These are phyloP conservation scores for Dichotomopilus funicola DNA, from an alignment of 2,329 filamentous ascomycete species.

Conservation along the genomic window DNA sequence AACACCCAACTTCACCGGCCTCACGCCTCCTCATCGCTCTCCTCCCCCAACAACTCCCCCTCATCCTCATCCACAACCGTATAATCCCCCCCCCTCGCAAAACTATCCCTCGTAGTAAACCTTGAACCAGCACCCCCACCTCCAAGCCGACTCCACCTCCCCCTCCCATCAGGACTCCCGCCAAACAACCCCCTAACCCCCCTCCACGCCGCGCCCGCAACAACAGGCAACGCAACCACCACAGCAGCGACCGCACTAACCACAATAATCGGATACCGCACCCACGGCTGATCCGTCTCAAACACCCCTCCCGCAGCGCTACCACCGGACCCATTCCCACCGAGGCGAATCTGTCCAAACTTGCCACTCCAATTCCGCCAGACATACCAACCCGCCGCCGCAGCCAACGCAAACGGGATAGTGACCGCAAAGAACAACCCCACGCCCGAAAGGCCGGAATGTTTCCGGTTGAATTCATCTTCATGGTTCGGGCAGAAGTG, in stretches of 20 bases:
- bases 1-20: not conserved
- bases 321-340: constrained; percentile 49
- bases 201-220: constrained; percentile 68
- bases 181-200: constrained; percentile 45
- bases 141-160: constrained; percentile 46
- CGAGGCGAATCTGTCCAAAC: constrained; percentile 86
- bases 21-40: constrained; percentile 81
- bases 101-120: constrained; percentile 84
- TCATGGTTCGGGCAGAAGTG: constrained; percentile 72
- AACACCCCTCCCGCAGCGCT: constrained; percentile 31
- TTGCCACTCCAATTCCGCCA: constrained; percentile 81
- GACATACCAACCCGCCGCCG: constrained; percentile 72
- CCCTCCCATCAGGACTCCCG: constrained; percentile 32
- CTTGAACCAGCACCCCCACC: constrained; percentile 56
- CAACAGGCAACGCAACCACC: constrained; percentile 58
- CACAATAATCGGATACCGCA: constrained; percentile 75
- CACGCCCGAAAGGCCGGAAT: constrained; percentile 58
- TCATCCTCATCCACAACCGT: constrained; percentile 86
- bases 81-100: constrained; percentile 86
- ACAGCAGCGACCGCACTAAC: constrained; percentile 59
- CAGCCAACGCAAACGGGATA: constrained; percentile 65
- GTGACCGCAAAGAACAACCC: constrained; percentile 81
- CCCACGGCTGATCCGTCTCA: constrained; percentile 66
- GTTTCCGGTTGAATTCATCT: constrained; percentile 63
- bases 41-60: constrained; percentile 86